Percentiles rank a stretch among this genome's conserved stretches.
phyloP scores from a whole-genome alignment of 345 rosid genomes.

The Conringia planisiliqua region DNA sequence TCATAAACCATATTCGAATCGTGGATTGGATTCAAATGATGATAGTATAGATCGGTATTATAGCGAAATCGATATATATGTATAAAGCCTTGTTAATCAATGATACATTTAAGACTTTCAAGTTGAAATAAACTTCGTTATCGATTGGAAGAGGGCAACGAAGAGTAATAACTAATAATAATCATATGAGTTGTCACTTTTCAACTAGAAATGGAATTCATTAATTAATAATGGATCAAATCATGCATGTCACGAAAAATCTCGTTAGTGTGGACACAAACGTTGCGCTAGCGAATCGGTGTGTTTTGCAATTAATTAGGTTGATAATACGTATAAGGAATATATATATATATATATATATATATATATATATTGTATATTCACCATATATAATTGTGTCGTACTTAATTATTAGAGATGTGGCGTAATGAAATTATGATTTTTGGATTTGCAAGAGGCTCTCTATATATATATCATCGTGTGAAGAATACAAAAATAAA shows the following conservation, averaged over 20 bases:
- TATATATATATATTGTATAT: background rate
- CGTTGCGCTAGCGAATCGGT: background rate
- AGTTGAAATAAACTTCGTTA: background rate
- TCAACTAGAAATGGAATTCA: background rate
- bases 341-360: background rate
- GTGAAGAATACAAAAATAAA: background rate
- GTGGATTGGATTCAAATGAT: background rate
- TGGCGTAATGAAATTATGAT: slow-evolving; percentile 5
- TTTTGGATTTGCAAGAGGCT: background rate
- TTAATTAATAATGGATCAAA: slow-evolving; percentile 2
- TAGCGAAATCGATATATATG: background rate
- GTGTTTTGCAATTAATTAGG: background rate
- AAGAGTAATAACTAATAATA: background rate
- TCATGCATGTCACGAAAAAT: slow-evolving; percentile 22
- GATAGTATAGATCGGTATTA: background rate
- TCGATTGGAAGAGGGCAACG: background rate
- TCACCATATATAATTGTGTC: slow-evolving; percentile 1
- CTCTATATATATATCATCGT: background rate
- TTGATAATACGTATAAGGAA: background rate
- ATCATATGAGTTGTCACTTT: slow-evolving; percentile 20
- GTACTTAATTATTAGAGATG: slow-evolving; percentile 15
- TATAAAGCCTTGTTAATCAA: background rate
- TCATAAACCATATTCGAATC: background rate
- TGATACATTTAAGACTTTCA: background rate
- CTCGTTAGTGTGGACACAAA: slow-evolving; percentile 4